Evolutionary conservation across 2,329 filamentous ascomycete species (phyloP), one percentile per base, ranked within the genome.

Genomic region (Talaromyces atroroseus): DNA sequence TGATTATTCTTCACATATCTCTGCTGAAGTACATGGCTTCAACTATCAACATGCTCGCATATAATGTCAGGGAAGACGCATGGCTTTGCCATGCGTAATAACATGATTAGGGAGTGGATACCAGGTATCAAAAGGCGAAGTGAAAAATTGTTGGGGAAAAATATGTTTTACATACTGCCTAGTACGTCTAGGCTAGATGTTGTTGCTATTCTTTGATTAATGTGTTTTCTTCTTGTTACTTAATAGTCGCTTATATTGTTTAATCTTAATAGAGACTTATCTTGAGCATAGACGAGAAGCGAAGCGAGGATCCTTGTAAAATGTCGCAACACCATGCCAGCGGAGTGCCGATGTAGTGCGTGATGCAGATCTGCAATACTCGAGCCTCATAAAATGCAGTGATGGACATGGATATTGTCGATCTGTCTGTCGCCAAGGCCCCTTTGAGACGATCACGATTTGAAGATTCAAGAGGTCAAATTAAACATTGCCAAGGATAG

Each of bases 1-100:
- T 76, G 44, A 29, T n/a, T n/a, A 20, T 6, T 14, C 1, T 48
- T 48, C 29, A 34, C 12, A 47, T 47, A 7, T 47, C 20, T 21
- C 20, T 45, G n/a, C 32, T 34, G 12, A 12, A 34, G 7, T 10
- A 14, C 12, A 34, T 5, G 7, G 3, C n/a, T 40, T 40, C 8
- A 18, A n/a, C 16, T 18, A 40, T 40, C n/a, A 18, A n/a, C 5
- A 18, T 18, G 36, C 36, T 40, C 16, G n/a, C 36, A 40, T 14
- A 14, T 40, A 40, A 8, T 40, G 36, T 40, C 32, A 18, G n/a
- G 11, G 12, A 18, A 8, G 36, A 40, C 5, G 7, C 36, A 40
- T 18, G 36, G 36, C 7, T 5, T 18, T 6, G 16, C 34, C 34
- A 16, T 16, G 34, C 8, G n/a, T 20, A 40, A 18, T 40, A 40